Conservation (phyloP, 192 early-diverging fungal species). For the Backusella liffmaniae region DNA sequence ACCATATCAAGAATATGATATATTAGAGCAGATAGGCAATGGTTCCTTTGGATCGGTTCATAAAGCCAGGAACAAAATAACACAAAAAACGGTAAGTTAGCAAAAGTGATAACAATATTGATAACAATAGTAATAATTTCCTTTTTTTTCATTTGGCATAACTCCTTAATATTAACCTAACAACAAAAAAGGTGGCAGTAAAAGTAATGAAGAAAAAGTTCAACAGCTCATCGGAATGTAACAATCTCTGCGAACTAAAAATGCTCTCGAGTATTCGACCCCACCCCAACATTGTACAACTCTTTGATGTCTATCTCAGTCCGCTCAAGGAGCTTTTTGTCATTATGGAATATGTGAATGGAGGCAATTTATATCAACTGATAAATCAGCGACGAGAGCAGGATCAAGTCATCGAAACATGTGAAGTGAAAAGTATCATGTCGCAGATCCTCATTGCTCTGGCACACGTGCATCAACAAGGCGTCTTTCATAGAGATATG, state of each 20-base stretch:
- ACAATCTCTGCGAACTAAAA: slow-evolving; percentile 79
- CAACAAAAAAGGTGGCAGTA: slow-evolving; percentile 70
- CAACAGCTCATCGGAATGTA: slow-evolving; percentile 63
- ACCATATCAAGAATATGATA: slow-evolving; percentile 53
- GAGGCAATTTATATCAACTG: slow-evolving; percentile 89
- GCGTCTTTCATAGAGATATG: slow-evolving; percentile 95
- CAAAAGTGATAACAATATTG: not conserved
- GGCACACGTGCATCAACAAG: slow-evolving; percentile 89
- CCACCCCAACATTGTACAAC: slow-evolving; percentile 83
- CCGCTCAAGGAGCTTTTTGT: slow-evolving; percentile 85
- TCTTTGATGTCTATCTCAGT: slow-evolving; percentile 82
- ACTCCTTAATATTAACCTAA: not conserved
- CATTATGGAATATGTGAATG: slow-evolving; percentile 95
- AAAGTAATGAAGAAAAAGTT: slow-evolving; percentile 90
- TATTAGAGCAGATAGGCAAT: slow-evolving; percentile 73
- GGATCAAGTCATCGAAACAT: not conserved
- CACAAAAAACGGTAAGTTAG: slow-evolving; percentile 61
- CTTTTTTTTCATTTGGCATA: not conserved
- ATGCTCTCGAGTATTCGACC: slow-evolving; percentile 68
- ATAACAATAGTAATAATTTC: not conserved
- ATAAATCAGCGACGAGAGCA: slow-evolving; percentile 73
- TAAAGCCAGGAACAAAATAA: slow-evolving; percentile 60
- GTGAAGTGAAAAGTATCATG: slow-evolving; percentile 34
- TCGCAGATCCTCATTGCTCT: slow-evolving; percentile 87
- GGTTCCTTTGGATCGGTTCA: slow-evolving; percentile 84